These are phyloP conservation scores for Fraxinus pennsylvanica DNA, from an alignment of 257 asterid species.

Conservation along the genomic window DNA sequence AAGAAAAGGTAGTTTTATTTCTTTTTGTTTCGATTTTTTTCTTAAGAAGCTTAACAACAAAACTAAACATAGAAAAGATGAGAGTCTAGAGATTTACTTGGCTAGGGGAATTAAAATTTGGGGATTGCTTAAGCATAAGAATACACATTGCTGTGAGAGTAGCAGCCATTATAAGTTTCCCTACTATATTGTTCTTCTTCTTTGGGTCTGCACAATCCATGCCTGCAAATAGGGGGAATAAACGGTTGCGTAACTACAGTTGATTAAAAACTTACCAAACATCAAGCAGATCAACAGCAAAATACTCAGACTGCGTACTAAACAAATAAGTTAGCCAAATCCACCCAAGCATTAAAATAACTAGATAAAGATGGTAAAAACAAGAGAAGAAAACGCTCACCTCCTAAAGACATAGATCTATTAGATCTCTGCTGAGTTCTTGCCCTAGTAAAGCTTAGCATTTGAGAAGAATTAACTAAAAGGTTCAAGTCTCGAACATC, in stretches of 20 bases:
- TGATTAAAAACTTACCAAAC: not conserved
- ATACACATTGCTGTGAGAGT: constrained; percentile 46
- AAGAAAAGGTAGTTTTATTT: constrained; percentile 1
- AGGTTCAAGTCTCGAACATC: constrained; percentile 33
- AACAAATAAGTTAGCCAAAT: not conserved
- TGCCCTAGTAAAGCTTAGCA: constrained; percentile 60
- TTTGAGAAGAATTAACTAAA: constrained; percentile 25
- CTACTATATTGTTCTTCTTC: constrained; percentile 46
- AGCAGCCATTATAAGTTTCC: constrained; percentile 48
- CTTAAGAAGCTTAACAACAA: not conserved
- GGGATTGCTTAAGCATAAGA: constrained; percentile 48
- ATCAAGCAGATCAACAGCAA: not conserved
- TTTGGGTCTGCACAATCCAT: constrained; percentile 86
- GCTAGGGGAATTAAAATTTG: constrained; percentile 42
- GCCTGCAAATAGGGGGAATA: constrained; percentile 47
- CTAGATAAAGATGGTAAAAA: not conserved
- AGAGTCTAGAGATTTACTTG: constrained; percentile 26
- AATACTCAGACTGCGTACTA: not conserved
- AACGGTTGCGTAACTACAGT: not conserved
- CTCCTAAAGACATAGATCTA: constrained; percentile 71
- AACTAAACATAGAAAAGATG: not conserved
- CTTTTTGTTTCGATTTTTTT: no score
- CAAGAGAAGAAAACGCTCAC: constrained; percentile 31
- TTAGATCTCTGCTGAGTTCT: constrained; percentile 63
- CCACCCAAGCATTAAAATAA: not conserved